These are phyloP conservation scores for Adansonia grandidieri DNA, from an alignment of 441 rosid species.

Conservation along the genomic window DNA sequence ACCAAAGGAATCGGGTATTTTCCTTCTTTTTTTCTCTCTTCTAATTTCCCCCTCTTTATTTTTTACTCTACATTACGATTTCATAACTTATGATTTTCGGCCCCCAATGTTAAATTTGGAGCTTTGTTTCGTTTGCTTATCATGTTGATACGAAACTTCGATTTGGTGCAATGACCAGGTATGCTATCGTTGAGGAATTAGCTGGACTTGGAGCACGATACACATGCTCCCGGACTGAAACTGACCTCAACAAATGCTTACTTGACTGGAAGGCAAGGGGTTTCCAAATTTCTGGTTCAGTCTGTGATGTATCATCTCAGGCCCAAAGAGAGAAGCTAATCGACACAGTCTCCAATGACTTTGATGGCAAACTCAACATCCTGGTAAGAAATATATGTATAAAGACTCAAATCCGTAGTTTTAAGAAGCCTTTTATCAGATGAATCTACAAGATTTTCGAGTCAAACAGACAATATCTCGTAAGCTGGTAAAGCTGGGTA, in stretches of 20 bases:
- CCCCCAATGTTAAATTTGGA: too few relatives aligned
- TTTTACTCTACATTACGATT: too few relatives aligned
- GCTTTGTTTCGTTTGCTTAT: too few relatives aligned
- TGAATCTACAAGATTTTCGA: too few relatives aligned
- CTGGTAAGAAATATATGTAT: conserved; percentile 17
- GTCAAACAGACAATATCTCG: too few relatives aligned
- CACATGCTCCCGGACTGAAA: conserved; percentile 41
- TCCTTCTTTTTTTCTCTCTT: too few relatives aligned
- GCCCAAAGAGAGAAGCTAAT: conserved; percentile 9
- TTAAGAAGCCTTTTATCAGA: too few relatives aligned
- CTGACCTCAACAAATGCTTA: conserved; percentile 38
- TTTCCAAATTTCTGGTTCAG: conserved; percentile 17
- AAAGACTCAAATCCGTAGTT: too few relatives aligned
- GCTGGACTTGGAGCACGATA: conserved; percentile 45
- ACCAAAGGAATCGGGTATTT: background rate
- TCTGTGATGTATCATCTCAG: conserved; percentile 11
- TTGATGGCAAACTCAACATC: conserved; percentile 37
- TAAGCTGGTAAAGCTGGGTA: too few relatives aligned
- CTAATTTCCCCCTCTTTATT: too few relatives aligned
- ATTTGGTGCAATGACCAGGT: conserved; percentile 19
- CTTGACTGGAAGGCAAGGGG: conserved; percentile 37
- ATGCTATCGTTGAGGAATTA: conserved; percentile 51
- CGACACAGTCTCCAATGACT: conserved; percentile 33
- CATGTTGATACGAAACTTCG: too few relatives aligned
- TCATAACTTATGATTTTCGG: too few relatives aligned